These are phyloP conservation scores for Venturia asperata DNA, from an alignment of 2,329 filamentous ascomycete genomes.

Conservation along the genomic window DNA sequence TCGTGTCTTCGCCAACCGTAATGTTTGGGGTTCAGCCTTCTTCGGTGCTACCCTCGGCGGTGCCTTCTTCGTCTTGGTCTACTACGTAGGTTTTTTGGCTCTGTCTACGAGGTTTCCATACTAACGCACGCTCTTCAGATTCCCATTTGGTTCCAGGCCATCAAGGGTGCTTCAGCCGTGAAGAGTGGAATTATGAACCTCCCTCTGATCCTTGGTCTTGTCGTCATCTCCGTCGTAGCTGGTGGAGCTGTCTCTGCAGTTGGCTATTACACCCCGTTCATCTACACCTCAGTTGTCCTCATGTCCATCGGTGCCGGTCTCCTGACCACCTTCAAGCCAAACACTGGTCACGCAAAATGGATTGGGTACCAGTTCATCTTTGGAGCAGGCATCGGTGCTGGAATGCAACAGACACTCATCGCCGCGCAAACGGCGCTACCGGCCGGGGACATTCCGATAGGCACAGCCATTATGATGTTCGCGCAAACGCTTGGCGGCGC, in stretches of 20 bases:
- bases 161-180: constrained; percentile 40
- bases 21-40: constrained; percentile 36
- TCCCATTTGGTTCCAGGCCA: constrained; percentile 45
- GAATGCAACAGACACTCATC: constrained; percentile 43
- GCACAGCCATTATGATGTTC: constrained; percentile 44
- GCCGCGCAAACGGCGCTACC: constrained; percentile 41
- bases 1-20: constrained; percentile 41
- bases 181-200: constrained; percentile 44
- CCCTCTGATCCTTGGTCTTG: constrained; percentile 40
- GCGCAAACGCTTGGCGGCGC: constrained; percentile 42
- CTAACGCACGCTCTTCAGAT: constrained; percentile 10
- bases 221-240: constrained; percentile 37
- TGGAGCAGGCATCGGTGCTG: constrained; percentile 39
- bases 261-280: constrained; percentile 46
- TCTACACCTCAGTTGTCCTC: constrained; percentile 36
- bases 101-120: not conserved
- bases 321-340: constrained; percentile 36
- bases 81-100: constrained; percentile 28
- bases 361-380: constrained; percentile 34
- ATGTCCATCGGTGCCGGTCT: constrained; percentile 43
- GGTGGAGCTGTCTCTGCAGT: constrained; percentile 35
- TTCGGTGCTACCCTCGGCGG: constrained; percentile 39
- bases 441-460: constrained; percentile 39
- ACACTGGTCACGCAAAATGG: constrained; percentile 34
- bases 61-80: constrained; percentile 39